Evolutionary conservation across 805 yeast genomes (phyloP), one percentile per base, ranked within the genome.

Genomic region (Nakazawaea ambrosiae): DNA sequence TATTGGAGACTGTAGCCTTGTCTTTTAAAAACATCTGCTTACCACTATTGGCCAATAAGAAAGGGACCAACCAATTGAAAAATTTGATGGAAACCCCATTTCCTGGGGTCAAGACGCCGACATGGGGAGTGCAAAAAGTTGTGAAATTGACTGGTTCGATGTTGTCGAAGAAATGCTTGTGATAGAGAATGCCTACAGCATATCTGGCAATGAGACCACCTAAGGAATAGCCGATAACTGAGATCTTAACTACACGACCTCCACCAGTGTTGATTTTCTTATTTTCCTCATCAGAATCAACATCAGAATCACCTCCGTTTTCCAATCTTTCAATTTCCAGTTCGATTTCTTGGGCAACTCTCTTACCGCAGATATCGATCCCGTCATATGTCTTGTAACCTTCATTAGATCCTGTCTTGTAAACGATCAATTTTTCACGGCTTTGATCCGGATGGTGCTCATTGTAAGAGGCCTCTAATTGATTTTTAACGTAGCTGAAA

Each of bases 301-400:
- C n/a, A n/a, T n/a, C n/a, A n/a, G n/a, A n/a, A n/a, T n/a, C n/a
- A 26, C 7, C 57, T 11, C 53, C 49, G n/a, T 34, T 42, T 24
- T 41, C 46, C 40, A 47, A 33, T 16, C 31, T 30, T 4, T 48
- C 45, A 15, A 74, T 59, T 48, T 66, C 65, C 1, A 43, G 46
- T 15, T 62, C 54, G 34, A 87, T 77, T 56, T 87, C 95, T 37
- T 70, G 70, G 1, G 82, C 77, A 6, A 84, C 81, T 17, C 94
- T 63, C 34, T 76, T 65, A 2, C 95, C 95, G 51, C 92, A 85
- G 20, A 85, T 76, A 46, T 86, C 95, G 17, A 86, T 76, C 2
- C 96, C 96, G 51, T 87, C 96, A 48, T 85, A 80, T 2, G 95
- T 87, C 50, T 73, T 72, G 52, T 76, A 83, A 5, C 89, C 90